Conservation (phyloP, 2,329 filamentous ascomycete genomes). For the Penicillium sp. region DNA sequence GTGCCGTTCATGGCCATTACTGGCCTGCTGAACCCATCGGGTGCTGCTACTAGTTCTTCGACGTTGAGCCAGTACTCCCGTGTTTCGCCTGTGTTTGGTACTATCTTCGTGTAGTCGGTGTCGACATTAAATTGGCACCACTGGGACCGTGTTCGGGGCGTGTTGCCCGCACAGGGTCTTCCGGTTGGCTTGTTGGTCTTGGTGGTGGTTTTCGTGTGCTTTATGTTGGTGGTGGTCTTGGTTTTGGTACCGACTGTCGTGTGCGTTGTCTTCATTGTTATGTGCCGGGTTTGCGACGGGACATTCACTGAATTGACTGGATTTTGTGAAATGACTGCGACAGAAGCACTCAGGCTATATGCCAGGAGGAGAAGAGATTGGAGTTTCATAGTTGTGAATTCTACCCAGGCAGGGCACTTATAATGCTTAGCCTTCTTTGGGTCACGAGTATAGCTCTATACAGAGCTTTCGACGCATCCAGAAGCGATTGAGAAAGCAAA, state of each 20-base stretch:
- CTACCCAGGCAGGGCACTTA: not conserved
- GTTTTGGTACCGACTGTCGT: not conserved
- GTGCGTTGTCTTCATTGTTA: not conserved
- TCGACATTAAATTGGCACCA: slow-evolving; percentile 17
- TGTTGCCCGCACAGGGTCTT: slow-evolving; percentile 9
- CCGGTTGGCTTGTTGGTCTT: not conserved
- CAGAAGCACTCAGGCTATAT: slow-evolving; percentile 4
- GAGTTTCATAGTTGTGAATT: slow-evolving; percentile 4
- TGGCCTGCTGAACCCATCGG: slow-evolving; percentile 27
- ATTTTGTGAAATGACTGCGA: not conserved
- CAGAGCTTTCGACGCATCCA: not conserved
- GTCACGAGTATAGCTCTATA: not conserved
- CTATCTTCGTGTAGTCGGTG: slow-evolving; percentile 16
- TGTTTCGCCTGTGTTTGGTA: slow-evolving; percentile 23
- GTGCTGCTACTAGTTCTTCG: slow-evolving; percentile 20
- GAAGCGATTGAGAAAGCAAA: not conserved
- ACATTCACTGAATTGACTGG: not conserved
- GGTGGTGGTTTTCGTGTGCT: not conserved
- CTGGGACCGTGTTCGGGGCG: slow-evolving; percentile 5
- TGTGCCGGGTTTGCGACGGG: not conserved
- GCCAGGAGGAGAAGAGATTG: not conserved
- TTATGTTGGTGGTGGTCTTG: not conserved
- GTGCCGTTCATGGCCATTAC: slow-evolving; percentile 31
- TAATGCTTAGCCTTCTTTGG: not conserved
- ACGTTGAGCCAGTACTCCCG: slow-evolving; percentile 31